These are phyloP conservation scores for Fusarium chaquense DNA, from an alignment of 2,329 filamentous ascomycete species.

Conservation along the genomic window DNA sequence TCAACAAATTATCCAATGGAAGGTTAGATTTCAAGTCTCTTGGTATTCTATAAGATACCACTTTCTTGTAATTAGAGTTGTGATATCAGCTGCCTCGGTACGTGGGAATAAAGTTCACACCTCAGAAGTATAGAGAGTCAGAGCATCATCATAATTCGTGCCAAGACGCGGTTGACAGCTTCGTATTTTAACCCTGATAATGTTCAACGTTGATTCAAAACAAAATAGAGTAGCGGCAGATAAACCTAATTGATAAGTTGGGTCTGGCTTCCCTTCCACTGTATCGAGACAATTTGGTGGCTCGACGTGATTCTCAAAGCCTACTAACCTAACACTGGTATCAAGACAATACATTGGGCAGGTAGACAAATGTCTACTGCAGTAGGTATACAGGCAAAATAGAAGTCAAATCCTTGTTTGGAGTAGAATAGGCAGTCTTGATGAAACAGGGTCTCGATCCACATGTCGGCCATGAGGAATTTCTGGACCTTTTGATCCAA, in stretches of 20 bases:
- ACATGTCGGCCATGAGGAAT: neutral
- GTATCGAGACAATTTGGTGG: neutral
- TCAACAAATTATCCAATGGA: no score
- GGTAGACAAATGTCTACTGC: neutral
- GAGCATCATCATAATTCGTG: constrained; percentile 1
- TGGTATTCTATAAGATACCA: no score
- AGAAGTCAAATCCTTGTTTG: neutral
- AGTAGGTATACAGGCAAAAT: constrained; percentile 18
- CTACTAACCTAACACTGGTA: no score
- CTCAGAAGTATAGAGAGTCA: constrained; percentile 34
- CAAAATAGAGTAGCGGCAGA: constrained; percentile 7
- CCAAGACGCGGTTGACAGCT: constrained; percentile 12
- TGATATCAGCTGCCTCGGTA: neutral
- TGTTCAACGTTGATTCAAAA: neutral
- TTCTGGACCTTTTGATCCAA: neutral
- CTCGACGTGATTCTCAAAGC: no score
- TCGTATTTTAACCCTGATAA: neutral
- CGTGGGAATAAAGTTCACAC: constrained; percentile 38
- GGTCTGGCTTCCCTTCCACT: neutral
- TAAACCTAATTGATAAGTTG: neutral
- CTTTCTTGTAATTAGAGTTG: no score
- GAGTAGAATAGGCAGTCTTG: neutral
- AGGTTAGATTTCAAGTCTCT: no score
- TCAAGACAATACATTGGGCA: neutral
- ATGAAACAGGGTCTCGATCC: neutral